Base-by-base conservation (phyloP, 2,329 filamentous ascomycete species). In the Blastomyces parvus region DNA sequence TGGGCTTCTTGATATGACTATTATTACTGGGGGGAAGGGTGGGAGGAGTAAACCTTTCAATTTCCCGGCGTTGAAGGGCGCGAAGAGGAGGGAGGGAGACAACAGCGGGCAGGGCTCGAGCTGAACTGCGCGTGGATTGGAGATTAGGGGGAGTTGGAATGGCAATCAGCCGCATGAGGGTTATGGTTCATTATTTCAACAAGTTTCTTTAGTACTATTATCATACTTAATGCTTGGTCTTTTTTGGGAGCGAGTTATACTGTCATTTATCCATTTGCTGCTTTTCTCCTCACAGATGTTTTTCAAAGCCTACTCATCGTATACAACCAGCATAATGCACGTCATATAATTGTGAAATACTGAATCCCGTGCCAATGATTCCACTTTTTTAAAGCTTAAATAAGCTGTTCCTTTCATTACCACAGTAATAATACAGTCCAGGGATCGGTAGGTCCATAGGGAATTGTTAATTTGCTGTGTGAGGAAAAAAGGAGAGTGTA, bases 11-110 rank as follows among this genome's bases (percentile, higher is more conserved):
- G 74, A 75, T 66, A 75, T 82, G 77, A 50, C 82, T 77, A 64
- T 75, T 48, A 81, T 83, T 79, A 80, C 82, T 65, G 78, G 73
- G 22, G 73, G 84, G 3, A 73, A 78, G 64, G 80, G 80, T 2
- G 82, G 83, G 1, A 73, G 71, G 67, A 84, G 80, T 65, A 75
- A 80, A 69, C 67, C 69, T 13, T 87, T 87, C 74, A 74, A 76
- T 63, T 80, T 87, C 71, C 85, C 85, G 0, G 71, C 74, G 38
- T 71, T 86, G 69, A 85, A 84, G 71, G 79, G 73, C 4, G 5
- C 55, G 9, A 81, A 77, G 27, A 50, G 36, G 58, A 46, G 22
- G 22, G 56, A 59, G 38, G 56, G 27, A 8, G 14, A 22, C 9
- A 40, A 25, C 13, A 25, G 38, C 19, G 9, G 19, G 25, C 3